These are phyloP conservation scores for Taiozyma sp. DNA, from an alignment of 1,139 yeast genomes.

Conservation along the genomic window DNA sequence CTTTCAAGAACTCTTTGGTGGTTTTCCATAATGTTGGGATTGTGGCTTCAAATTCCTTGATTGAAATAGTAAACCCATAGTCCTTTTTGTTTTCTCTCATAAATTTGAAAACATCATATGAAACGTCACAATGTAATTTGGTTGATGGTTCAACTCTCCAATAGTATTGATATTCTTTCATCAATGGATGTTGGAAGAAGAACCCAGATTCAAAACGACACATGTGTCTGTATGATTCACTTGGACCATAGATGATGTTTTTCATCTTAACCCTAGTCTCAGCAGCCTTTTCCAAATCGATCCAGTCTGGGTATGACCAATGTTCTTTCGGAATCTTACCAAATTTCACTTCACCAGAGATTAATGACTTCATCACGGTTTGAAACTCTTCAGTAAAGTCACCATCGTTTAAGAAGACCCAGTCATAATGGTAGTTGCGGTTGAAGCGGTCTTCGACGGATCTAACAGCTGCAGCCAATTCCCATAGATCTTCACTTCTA, in stretches of 20 bases:
- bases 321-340: slow-evolving; percentile 43
- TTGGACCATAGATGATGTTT: slow-evolving; percentile 55
- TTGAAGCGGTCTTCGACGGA: slow-evolving; percentile 73
- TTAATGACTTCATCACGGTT: slow-evolving; percentile 27
- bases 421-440: slow-evolving; percentile 57
- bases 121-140: slow-evolving; percentile 58
- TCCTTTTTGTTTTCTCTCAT: slow-evolving; percentile 58
- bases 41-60: slow-evolving; percentile 54
- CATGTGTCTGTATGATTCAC: slow-evolving; percentile 65
- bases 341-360: slow-evolving; percentile 42
- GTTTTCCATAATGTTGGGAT: slow-evolving; percentile 61
- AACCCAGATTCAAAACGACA: slow-evolving; percentile 74
- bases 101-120: slow-evolving; percentile 60
- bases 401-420: slow-evolving; percentile 73
- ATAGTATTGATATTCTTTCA: slow-evolving; percentile 61
- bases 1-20: slow-evolving; percentile 45
- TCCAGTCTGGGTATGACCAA: slow-evolving; percentile 55
- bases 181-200: slow-evolving; percentile 56
- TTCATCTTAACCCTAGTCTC: slow-evolving; percentile 46
- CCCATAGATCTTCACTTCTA: slow-evolving; percentile 61
- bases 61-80: slow-evolving; percentile 62
- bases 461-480: slow-evolving; percentile 54
- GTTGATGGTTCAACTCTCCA: slow-evolving; percentile 78
- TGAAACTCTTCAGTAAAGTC: slow-evolving; percentile 43
- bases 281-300: slow-evolving; percentile 56